phyloP scores from a whole-genome alignment of 257 asterid genomes.

The Mitragyna speciosa region DNA sequence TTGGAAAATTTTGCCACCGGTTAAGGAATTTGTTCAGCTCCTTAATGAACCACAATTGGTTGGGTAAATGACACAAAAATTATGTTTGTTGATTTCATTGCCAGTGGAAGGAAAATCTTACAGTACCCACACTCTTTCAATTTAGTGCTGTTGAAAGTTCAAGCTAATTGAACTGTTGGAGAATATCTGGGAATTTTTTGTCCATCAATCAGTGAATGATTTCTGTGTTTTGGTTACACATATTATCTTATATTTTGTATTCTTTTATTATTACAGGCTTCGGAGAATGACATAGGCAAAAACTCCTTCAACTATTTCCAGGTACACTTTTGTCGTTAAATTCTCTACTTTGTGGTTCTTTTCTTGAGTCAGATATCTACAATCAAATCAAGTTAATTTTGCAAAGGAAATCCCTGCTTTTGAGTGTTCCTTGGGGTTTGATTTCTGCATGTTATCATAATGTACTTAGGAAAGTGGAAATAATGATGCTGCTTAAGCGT shows the following conservation, averaged over 20 bases:
- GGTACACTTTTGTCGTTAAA: conserved; percentile 34
- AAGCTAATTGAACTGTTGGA: neutral
- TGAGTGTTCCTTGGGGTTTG: neutral
- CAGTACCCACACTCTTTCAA: too few relatives aligned
- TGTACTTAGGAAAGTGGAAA: neutral
- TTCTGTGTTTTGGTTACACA: too few relatives aligned
- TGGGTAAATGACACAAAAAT: neutral
- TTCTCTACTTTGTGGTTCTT: neutral
- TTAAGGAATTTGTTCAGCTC: neutral
- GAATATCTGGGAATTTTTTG: neutral
- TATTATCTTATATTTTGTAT: conserved; percentile 1
- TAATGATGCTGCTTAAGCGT: neutral
- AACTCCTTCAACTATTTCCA: conserved; percentile 86
- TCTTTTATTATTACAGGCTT: conserved; percentile 53
- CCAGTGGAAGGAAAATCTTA: neutral
- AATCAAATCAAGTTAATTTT: neutral
- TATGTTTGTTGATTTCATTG: neutral
- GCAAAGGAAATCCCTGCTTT: neutral
- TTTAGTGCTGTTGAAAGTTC: neutral
- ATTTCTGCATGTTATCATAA: neutral
- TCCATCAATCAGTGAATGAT: neutral
- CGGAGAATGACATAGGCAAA: conserved; percentile 93
- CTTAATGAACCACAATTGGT: neutral
- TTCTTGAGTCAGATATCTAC: neutral
- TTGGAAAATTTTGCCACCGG: neutral